Evolutionary conservation across 345 rosid species (phyloP), one percentile per base, ranked within the genome.

Genomic region (Moricandia moricandioides): DNA sequence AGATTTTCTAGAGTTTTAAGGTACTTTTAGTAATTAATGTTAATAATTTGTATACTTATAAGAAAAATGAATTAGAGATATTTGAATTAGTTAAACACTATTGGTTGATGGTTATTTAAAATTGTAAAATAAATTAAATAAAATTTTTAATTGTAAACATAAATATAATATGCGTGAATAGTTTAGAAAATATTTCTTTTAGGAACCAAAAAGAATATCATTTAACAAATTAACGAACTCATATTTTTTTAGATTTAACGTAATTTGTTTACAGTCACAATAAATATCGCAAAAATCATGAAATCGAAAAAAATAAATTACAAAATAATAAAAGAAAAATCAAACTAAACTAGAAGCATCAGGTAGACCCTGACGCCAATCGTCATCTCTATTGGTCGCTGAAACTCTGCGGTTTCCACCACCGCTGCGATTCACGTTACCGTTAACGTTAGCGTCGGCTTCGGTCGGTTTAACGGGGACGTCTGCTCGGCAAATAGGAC

Each of bases 401-500:
- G 76, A 34, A 60, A 66, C 37, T 24, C 70, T 45, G 11, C 64
- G 67, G 45, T 52, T 67, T 61, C 76, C 76, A n/a, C 63, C 65
- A 16, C 27, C 49, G 24, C 61, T 27, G 13, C 79, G 75, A 70
- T 65, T 49, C 21, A 49, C 69, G 77, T 71, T 49, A 16, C 4
- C 68, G 77, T 71, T 57, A 26, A 1, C 63, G 47, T 71, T 64
- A 71, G 37, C 65, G 40, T 37, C 57, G 1, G 57, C 4, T 66
- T 65, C 72, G 2, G 88, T 81, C 10, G 57, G 80, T 80, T 85
- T 86, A 33, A 63, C 83, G 17, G 86, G 0, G 51, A 89, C 87
- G 26, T 79, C 26, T 29, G 92, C 89, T 0, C 98, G 84, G 71
- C 97, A 93, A 72, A 86, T 79, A 5, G 97, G 97, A 45, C 98